Conservation (phyloP, 305 asterid genomes). For the Fraxinus paxiana region DNA sequence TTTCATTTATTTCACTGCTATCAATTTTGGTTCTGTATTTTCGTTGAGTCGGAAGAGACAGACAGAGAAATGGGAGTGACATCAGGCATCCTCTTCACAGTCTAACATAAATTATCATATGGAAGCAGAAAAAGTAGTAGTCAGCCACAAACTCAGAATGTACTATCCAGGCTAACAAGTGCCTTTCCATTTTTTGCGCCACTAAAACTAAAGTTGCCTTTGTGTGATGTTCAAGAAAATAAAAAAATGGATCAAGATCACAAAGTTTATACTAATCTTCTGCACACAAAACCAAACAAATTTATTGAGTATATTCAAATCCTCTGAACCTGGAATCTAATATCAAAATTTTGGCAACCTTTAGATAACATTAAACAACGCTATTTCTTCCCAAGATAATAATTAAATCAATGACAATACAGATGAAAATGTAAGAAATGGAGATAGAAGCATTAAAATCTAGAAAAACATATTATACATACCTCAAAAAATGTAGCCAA, state of each 20-base stretch:
- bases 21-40: background rate
- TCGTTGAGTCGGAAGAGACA: background rate
- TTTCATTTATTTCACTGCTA: background rate
- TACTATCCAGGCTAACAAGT: background rate
- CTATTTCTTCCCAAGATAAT: background rate
- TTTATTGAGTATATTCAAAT: background rate
- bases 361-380: background rate
- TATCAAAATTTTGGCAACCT: background rate
- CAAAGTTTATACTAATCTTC: background rate
- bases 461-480: background rate
- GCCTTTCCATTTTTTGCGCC: background rate
- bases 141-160: background rate
- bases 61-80: slow-evolving; percentile 1
- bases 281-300: background rate
- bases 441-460: background rate
- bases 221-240: background rate
- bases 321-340: background rate
- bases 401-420: background rate
- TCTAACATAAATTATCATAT: background rate
- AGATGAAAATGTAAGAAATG: background rate
- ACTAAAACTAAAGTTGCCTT: background rate
- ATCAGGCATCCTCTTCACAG: background rate
- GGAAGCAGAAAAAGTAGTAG: background rate
- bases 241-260: background rate
- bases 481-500: slow-evolving; percentile 39